Conservation (phyloP, 2,329 filamentous ascomycete genomes). For the Sporothrix dimorphospora region DNA sequence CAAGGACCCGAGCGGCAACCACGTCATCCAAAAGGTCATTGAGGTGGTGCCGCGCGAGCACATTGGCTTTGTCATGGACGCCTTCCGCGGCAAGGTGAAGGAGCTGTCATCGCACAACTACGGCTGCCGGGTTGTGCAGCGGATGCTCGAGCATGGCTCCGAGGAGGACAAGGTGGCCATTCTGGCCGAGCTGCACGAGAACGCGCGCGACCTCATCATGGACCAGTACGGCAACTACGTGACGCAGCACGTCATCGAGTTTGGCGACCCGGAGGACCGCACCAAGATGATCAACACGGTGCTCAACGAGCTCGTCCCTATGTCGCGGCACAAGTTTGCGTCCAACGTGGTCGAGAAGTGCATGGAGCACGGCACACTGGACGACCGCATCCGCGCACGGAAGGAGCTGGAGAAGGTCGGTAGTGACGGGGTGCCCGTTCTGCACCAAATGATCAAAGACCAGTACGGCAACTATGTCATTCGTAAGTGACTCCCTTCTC, state of each 20-base stretch:
- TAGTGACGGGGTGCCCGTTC: constrained; percentile 67
- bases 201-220: constrained; percentile 71
- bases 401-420: constrained; percentile 61
- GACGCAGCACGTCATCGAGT: constrained; percentile 84
- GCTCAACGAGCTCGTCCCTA: constrained; percentile 68
- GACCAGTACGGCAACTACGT: constrained; percentile 98
- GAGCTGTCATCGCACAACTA: constrained; percentile 77
- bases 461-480: constrained; percentile 96
- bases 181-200: constrained; percentile 76
- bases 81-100: constrained; percentile 75
- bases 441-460: constrained; percentile 82
- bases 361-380: constrained; percentile 69
- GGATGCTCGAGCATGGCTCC: constrained; percentile 82
- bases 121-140: constrained; percentile 90
- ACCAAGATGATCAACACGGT: constrained; percentile 74
- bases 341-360: constrained; percentile 98
- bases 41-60: constrained; percentile 76
- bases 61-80: constrained; percentile 82
- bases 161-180: constrained; percentile 71
- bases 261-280: constrained; percentile 74
- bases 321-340: constrained; percentile 94
- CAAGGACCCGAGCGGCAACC: constrained; percentile 89
- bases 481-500: constrained; percentile 66
- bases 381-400: constrained; percentile 72
- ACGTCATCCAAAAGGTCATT: constrained; percentile 94